These are phyloP conservation scores for Talaromyces thailandensis DNA, from an alignment of 495 filamentous ascomycete species.

Conservation along the genomic window DNA sequence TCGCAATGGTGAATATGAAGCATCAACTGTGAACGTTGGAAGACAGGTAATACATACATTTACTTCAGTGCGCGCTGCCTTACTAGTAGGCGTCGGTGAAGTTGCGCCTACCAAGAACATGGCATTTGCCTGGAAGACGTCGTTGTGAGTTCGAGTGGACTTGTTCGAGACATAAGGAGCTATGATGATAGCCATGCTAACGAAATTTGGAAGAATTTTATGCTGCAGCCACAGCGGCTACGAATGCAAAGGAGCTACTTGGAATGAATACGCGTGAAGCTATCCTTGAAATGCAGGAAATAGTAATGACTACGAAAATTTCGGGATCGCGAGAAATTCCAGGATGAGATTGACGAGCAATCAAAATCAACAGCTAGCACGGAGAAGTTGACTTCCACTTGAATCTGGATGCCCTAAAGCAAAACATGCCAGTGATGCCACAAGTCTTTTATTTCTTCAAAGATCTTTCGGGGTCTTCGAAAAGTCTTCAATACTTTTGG, in stretches of 20 bases:
- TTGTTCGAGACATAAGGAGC: slow-evolving; percentile 30
- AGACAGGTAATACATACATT: slow-evolving; percentile 19
- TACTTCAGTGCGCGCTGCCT: slow-evolving; percentile 18
- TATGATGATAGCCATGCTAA: slow-evolving; percentile 29
- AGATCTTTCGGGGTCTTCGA: no score
- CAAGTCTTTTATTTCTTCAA: no score
- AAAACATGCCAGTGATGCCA: no score
- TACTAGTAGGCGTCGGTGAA: slow-evolving; percentile 34
- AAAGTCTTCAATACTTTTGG: no score
- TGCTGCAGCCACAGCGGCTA: slow-evolving; percentile 26
- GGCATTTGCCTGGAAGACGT: slow-evolving; percentile 28
- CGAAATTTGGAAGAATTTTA: slow-evolving; percentile 24
- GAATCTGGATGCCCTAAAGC: no score
- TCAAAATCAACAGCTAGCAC: no score
- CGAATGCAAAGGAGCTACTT: slow-evolving; percentile 23
- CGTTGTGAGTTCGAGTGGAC: slow-evolving; percentile 21
- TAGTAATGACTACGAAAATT: no score
- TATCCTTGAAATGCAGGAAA: background rate
- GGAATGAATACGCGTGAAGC: background rate
- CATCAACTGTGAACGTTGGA: no score
- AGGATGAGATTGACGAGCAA: no score
- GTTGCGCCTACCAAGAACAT: slow-evolving; percentile 20
- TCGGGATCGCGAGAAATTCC: no score
- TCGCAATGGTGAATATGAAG: no score
- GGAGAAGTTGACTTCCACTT: no score